Percentiles rank a stretch among this genome's conserved stretches.
These are phyloP conservation scores for Saccharomycopsis lassenensis DNA, from an alignment of 805 yeast genomes.

Conservation along the genomic window DNA sequence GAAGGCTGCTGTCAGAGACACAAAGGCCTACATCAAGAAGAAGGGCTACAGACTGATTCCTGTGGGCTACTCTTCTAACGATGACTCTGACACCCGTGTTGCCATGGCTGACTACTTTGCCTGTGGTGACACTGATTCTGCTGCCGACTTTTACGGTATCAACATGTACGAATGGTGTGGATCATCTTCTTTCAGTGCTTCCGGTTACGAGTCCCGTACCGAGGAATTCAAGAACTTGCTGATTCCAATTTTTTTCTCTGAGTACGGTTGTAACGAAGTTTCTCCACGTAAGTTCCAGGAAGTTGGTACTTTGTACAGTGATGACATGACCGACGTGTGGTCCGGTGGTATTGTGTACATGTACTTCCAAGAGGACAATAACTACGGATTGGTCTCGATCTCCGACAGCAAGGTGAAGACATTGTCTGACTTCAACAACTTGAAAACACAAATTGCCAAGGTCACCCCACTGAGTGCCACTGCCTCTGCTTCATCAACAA, in stretches of 20 bases:
- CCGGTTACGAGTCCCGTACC: constrained; percentile 62
- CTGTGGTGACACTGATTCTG: constrained; percentile 56
- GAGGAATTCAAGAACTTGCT: constrained; percentile 52
- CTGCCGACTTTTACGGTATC: constrained; percentile 75
- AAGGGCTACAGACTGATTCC: constrained; percentile 71
- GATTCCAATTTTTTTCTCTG: constrained; percentile 70
- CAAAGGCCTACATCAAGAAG: constrained; percentile 58
- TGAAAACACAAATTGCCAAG: constrained; percentile 43
- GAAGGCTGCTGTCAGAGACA: constrained; percentile 92
- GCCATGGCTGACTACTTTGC: constrained; percentile 74
- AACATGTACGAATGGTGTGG: constrained; percentile 92
- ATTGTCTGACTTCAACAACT: constrained; percentile 51
- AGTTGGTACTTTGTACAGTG: constrained; percentile 52
- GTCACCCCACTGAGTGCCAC: constrained; percentile 43
- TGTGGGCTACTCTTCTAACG: constrained; percentile 89
- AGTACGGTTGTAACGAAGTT: constrained; percentile 69
- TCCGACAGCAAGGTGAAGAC: constrained; percentile 42
- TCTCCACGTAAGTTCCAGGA: constrained; percentile 65
- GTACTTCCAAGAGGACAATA: constrained; percentile 69
- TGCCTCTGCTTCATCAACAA: constrained; percentile 28
- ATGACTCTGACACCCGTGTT: constrained; percentile 71
- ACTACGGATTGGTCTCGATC: constrained; percentile 62
- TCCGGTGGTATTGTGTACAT: constrained; percentile 85
- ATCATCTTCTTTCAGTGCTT: constrained; percentile 38
- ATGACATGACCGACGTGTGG: constrained; percentile 73